Percentiles rank a stretch among this genome's conserved stretches.
phyloP scores from a whole-genome alignment of 2,329 filamentous ascomycete genomes.

The Neonectria faginata region DNA sequence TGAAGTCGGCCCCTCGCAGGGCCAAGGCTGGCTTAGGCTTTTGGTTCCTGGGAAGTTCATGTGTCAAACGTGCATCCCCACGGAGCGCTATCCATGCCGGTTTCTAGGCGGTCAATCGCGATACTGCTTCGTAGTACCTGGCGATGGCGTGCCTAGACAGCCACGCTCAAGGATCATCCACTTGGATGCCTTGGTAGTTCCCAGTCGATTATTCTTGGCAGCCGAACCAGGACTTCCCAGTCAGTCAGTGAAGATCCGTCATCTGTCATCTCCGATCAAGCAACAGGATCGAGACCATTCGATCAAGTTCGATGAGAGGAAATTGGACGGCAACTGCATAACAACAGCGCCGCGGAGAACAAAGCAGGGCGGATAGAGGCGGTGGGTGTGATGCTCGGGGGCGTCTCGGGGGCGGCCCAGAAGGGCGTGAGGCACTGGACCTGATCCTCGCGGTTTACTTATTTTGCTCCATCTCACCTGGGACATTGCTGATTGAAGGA shows the following conservation, averaged over 20 bases:
- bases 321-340: background rate
- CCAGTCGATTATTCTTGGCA: background rate
- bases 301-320: background rate
- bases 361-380: background rate
- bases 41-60: conserved; percentile 3
- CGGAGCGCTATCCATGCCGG: background rate
- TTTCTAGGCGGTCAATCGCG: background rate
- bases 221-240: background rate
- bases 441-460: background rate
- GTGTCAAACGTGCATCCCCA: background rate
- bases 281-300: background rate
- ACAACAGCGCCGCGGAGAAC: background rate
- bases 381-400: background rate
- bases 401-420: background rate
- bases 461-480: background rate
- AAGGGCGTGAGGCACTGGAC: too few relatives aligned
- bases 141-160: background rate
- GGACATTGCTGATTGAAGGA: background rate
- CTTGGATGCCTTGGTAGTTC: background rate
- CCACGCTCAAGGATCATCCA: background rate
- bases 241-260: background rate
- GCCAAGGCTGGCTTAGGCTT: background rate
- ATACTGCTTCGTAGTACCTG: background rate
- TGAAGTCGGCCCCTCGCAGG: background rate
- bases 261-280: background rate